phyloP scores from a whole-genome alignment of 208 protist genomes.

The Wallacemonas sp. region DNA sequence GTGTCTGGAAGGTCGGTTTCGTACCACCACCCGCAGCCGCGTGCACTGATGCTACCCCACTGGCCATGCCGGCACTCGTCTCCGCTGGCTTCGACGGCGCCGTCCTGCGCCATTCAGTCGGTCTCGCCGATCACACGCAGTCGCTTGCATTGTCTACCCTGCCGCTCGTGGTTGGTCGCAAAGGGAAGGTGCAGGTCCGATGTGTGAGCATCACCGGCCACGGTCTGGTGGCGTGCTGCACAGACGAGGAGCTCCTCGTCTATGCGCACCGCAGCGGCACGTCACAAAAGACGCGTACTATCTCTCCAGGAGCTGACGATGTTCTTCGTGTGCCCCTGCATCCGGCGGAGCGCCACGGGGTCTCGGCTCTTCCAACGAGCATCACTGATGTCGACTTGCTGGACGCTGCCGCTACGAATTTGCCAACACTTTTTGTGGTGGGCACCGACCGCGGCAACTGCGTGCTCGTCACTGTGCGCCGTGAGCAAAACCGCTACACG shows the following conservation, averaged over 20 bases:
- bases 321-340: neutral
- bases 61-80: conserved; percentile 18
- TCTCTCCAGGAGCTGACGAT: neutral
- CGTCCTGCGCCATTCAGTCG: conserved; percentile 27
- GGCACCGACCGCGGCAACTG: neutral
- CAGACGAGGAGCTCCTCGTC: neutral
- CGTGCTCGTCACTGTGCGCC: neutral
- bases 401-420: neutral
- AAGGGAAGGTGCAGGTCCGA: neutral
- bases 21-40: neutral
- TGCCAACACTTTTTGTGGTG: neutral
- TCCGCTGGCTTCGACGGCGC: conserved; percentile 64
- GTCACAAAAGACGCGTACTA: neutral
- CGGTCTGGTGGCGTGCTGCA: conserved; percentile 10
- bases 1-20: conserved; percentile 57
- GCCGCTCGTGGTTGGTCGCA: neutral
- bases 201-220: neutral
- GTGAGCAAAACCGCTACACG: neutral
- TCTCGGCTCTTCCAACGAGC: neutral
- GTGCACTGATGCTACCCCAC: neutral
- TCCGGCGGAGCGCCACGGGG: neutral
- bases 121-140: neutral
- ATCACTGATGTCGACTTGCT: neutral
- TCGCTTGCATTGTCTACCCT: neutral
- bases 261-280: neutral